Percentiles rank a stretch among this genome's conserved stretches.
Conservation (phyloP, 2,329 filamentous ascomycete species). For the Ophiostoma australiae region DNA sequence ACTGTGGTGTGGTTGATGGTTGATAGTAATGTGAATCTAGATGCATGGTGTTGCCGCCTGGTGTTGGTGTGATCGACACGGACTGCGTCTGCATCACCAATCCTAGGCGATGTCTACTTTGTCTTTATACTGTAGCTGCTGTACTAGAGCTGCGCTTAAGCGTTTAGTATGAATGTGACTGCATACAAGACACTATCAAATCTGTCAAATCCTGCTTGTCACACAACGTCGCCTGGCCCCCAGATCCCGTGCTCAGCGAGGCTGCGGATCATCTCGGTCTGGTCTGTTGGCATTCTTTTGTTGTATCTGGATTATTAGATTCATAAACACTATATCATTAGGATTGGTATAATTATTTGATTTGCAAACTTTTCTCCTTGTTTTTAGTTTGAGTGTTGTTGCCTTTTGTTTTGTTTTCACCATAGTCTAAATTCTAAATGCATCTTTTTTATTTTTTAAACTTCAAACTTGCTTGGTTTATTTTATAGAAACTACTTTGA, state of each 20-base stretch:
- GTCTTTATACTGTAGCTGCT: too few species aligned
- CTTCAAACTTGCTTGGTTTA: too few species aligned
- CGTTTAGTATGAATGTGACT: neutral
- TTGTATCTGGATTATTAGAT: neutral
- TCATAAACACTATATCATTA: neutral
- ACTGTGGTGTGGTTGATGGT: neutral
- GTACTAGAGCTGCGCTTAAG: neutral
- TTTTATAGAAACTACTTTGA: too few species aligned
- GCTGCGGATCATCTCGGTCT: neutral
- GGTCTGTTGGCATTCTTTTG: neutral
- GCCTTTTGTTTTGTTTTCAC: neutral
- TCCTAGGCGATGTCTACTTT: neutral
- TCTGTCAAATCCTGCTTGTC: neutral
- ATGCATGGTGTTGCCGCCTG: conserved; percentile 2
- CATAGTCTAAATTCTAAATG: neutral
- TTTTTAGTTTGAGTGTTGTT: neutral
- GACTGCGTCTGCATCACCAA: neutral
- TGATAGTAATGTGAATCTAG: neutral
- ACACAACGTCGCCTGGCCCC: conserved; percentile 5
- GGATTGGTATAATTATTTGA: neutral
- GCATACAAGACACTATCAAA: neutral
- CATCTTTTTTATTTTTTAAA: too few species aligned
- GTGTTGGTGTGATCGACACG: conserved; percentile 11
- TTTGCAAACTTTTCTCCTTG: neutral
- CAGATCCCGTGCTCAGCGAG: conserved; percentile 5